These are phyloP conservation scores for Acer yangbiense DNA, from an alignment of 345 rosid species.

Conservation along the genomic window DNA sequence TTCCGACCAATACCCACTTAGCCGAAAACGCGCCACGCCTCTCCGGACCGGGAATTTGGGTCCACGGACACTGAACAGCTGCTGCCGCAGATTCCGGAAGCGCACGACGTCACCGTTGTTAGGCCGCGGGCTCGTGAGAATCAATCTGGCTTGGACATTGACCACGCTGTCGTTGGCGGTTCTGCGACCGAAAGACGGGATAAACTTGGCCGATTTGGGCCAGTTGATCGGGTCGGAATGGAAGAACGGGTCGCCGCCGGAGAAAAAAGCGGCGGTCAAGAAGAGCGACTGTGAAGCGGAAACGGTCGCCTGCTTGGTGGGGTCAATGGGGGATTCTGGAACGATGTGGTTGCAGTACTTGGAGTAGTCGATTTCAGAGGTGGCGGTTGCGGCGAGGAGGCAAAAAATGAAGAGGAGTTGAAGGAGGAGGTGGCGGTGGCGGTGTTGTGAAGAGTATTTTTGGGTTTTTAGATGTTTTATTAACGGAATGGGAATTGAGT, in stretches of 20 bases:
- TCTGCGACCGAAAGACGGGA: constrained; percentile 19
- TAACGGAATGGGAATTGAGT: constrained; percentile 13
- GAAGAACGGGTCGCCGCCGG: constrained; percentile 53
- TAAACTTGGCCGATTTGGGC: constrained; percentile 35
- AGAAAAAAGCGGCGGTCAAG: constrained; percentile 44
- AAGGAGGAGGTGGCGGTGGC: constrained; percentile 7
- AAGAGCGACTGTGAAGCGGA: constrained; percentile 24
- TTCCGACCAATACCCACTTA: constrained; percentile 75
- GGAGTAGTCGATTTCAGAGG: constrained; percentile 39
- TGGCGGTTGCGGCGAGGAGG: constrained; percentile 22
- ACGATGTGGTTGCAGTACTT: constrained; percentile 55
- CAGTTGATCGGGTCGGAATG: background rate
- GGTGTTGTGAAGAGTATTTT: constrained; percentile 3
- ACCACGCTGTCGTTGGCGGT: constrained; percentile 31
- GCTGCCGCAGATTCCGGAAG: constrained; percentile 32
- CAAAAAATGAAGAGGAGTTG: constrained; percentile 28
- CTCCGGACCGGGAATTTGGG: constrained; percentile 47
- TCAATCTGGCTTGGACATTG: constrained; percentile 42
- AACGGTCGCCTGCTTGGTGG: background rate
- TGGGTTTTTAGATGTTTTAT: constrained; percentile 22
- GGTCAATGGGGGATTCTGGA: constrained; percentile 37
- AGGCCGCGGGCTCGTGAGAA: constrained; percentile 28
- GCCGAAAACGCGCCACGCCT: constrained; percentile 36
- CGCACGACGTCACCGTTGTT: background rate
- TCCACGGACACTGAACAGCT: constrained; percentile 42